phyloP scores from a whole-genome alignment of 2,329 filamentous ascomycete genomes.

The Colletotrichum chrysophilum region DNA sequence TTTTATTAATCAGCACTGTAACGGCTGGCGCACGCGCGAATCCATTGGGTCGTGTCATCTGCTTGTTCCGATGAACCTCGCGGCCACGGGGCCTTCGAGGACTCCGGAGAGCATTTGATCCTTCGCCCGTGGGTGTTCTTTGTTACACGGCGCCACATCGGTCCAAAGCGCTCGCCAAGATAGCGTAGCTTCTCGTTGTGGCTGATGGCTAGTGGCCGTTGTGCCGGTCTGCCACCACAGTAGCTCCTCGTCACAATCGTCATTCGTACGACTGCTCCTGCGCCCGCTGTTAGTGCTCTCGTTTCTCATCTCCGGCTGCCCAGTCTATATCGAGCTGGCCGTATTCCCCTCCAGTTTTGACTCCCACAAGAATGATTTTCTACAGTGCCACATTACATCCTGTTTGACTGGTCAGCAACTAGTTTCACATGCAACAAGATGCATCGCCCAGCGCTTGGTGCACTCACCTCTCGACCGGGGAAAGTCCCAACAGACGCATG shows the following conservation, averaged over 20 bases:
- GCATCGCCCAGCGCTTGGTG: background rate
- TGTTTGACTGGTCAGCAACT: background rate
- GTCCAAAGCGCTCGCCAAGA: background rate
- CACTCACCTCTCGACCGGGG: slow-evolving; percentile 65
- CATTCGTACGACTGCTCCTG: background rate
- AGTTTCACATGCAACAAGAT: slow-evolving; percentile 4
- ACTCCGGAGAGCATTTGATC: slow-evolving; percentile 6
- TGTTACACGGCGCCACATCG: slow-evolving; percentile 7
- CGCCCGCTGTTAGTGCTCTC: background rate
- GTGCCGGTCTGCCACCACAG: background rate
- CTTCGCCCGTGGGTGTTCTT: background rate
- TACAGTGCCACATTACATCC: slow-evolving; percentile 14
- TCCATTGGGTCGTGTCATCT: slow-evolving; percentile 8
- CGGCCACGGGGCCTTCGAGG: slow-evolving; percentile 6
- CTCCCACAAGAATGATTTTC: background rate
- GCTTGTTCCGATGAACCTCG: background rate
- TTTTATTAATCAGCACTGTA: slow-evolving; percentile 17
- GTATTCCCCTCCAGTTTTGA: background rate
- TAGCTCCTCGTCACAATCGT: background rate
- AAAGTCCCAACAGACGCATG: slow-evolving; percentile 81
- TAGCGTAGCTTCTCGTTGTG: background rate
- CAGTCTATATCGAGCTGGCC: background rate
- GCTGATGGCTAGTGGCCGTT: slow-evolving; percentile 2
- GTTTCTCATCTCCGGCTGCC: background rate
- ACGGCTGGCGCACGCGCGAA: background rate